phyloP scores from a whole-genome alignment of 1,139 yeast genomes.

The Tardiomyces blankii region DNA sequence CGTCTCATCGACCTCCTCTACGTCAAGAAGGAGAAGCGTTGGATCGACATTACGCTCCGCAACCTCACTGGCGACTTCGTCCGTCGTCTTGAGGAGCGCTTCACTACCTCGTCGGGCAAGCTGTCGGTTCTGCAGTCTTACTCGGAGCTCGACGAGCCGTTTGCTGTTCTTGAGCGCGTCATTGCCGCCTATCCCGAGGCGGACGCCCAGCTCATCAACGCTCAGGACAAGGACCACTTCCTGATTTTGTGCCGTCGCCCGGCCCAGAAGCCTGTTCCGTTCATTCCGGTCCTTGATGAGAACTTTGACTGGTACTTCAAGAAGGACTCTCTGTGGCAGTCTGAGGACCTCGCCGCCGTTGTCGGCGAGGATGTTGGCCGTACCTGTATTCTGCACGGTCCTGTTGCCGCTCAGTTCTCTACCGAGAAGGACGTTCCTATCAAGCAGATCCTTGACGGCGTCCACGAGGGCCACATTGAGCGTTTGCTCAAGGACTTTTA shows the following conservation, averaged over 20 bases:
- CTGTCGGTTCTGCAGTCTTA: conserved; percentile 67
- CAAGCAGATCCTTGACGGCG: conserved; percentile 74
- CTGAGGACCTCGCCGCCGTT: conserved; percentile 93
- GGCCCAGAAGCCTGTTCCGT: conserved; percentile 93
- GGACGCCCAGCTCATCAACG: conserved; percentile 71
- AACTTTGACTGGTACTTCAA: conserved; percentile 93
- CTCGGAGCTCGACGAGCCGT: conserved; percentile 58
- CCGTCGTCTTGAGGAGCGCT: conserved; percentile 95
- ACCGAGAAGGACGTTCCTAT: conserved; percentile 85
- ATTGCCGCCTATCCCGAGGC: conserved; percentile 64
- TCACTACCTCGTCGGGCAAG: conserved; percentile 40
- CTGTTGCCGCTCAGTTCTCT: conserved; percentile 94
- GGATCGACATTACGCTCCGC: conserved; percentile 84
- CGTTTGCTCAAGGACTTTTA: conserved; percentile 59
- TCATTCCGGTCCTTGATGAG: conserved; percentile 89
- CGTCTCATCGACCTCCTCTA: conserved; percentile 85
- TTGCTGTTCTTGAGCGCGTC: conserved; percentile 44
- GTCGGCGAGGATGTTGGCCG: conserved; percentile 95
- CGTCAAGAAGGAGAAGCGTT: conserved; percentile 66
- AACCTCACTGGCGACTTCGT: conserved; percentile 79
- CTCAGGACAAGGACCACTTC: conserved; percentile 93
- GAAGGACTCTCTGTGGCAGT: conserved; percentile 98
- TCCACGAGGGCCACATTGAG: conserved; percentile 82
- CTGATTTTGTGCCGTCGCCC: conserved; percentile 77
- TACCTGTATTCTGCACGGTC: conserved; percentile 97